Conservation (phyloP, 805 yeast genomes). For the Kuraishia cidri region DNA sequence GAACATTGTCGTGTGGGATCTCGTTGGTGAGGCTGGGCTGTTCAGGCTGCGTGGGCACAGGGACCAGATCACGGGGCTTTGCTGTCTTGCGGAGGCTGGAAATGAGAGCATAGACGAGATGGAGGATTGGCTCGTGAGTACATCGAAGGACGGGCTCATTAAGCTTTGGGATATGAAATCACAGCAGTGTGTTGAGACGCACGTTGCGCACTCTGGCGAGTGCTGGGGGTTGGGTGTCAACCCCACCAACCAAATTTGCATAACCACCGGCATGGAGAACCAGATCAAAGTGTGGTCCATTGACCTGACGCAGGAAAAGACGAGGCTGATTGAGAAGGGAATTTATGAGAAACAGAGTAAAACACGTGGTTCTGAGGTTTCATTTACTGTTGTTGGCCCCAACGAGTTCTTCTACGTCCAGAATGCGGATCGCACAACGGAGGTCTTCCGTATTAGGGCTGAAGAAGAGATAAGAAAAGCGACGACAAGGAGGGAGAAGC, state of each 20-base stretch:
- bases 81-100: slow-evolving; percentile 29
- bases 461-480: slow-evolving; percentile 76
- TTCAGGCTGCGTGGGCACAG: slow-evolving; percentile 84
- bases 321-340: slow-evolving; percentile 52
- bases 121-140: slow-evolving; percentile 66
- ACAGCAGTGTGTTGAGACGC: slow-evolving; percentile 90
- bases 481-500: slow-evolving; percentile 63
- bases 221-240: slow-evolving; percentile 75
- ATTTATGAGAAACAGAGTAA: slow-evolving; percentile 67
- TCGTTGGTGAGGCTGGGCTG: slow-evolving; percentile 85
- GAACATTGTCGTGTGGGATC: slow-evolving; percentile 85
- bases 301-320: slow-evolving; percentile 43
- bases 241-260: slow-evolving; percentile 23
- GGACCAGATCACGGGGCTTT: slow-evolving; percentile 76
- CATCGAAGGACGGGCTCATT: slow-evolving; percentile 83
- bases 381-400: slow-evolving; percentile 31
- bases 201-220: slow-evolving; percentile 87
- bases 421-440: slow-evolving; percentile 74
- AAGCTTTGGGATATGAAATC: slow-evolving; percentile 91
- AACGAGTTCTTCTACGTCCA: slow-evolving; percentile 57
- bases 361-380: slow-evolving; percentile 54
- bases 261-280: slow-evolving; percentile 75
- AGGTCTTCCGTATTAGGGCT: slow-evolving; percentile 68
- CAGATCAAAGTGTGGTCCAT: slow-evolving; percentile 79
- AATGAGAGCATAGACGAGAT: slow-evolving; percentile 33